Evolutionary conservation across 768 basidiomycete species (phyloP).

Genomic region (Rhodocollybia butyracea): DNA sequence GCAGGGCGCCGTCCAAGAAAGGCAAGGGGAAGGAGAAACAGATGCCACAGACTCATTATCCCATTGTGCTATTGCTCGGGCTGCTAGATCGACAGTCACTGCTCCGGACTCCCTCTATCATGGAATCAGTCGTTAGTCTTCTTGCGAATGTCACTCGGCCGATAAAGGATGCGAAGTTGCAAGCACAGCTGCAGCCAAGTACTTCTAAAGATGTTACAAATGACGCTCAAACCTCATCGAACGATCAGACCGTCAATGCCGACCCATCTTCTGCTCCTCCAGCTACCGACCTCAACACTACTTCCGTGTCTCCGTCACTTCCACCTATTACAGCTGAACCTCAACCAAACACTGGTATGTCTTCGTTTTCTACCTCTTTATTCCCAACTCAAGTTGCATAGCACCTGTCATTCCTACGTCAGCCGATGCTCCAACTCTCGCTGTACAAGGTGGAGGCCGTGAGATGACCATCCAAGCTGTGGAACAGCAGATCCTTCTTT

Average conservation of each 20-base stretch:
- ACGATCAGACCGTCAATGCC: conserved; percentile 14
- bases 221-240: conserved; percentile 8
- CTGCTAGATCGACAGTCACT: conserved; percentile 85
- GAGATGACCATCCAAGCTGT: conserved; percentile 28
- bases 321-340: neutral
- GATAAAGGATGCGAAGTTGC: conserved; percentile 49
- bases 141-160: conserved; percentile 89
- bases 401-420: neutral
- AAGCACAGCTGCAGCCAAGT: conserved; percentile 4
- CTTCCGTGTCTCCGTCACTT: neutral
- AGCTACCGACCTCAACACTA: neutral
- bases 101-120: conserved; percentile 83
- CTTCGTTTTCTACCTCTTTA: neutral
- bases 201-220: neutral
- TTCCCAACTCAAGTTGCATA: neutral
- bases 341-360: neutral
- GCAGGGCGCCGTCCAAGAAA: conserved; percentile 69
- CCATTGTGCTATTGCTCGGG: conserved; percentile 84
- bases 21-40: conserved; percentile 96
- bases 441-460: neutral
- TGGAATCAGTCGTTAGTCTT: conserved; percentile 89
- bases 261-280: neutral
- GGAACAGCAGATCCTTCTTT: conserved; percentile 52
- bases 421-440: conserved; percentile 6
- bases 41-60: conserved; percentile 77